These are phyloP conservation scores for Claviceps sp. DNA, from an alignment of 2,329 filamentous ascomycete species.

Conservation along the genomic window DNA sequence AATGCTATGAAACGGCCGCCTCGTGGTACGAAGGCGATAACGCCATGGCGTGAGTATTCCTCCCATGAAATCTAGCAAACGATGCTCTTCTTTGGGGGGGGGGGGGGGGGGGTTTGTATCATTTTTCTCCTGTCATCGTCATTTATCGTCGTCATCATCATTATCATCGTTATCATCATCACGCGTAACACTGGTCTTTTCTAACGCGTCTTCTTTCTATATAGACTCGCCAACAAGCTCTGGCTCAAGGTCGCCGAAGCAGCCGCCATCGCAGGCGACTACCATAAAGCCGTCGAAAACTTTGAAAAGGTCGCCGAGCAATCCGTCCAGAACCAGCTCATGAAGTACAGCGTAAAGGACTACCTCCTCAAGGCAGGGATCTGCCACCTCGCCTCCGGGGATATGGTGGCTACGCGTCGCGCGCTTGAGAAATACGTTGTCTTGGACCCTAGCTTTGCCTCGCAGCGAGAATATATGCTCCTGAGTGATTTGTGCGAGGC, in stretches of 20 bases:
- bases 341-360: constrained; percentile 90
- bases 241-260: constrained; percentile 88
- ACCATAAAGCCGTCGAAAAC: constrained; percentile 66
- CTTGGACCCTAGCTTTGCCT: constrained; percentile 61
- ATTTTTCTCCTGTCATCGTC: background rate
- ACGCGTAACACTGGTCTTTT: background rate
- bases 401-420: constrained; percentile 64
- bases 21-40: constrained; percentile 84
- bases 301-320: constrained; percentile 74
- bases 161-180: background rate
- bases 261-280: constrained; percentile 68
- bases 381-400: constrained; percentile 63
- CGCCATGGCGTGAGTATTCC: constrained; percentile 53
- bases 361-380: constrained; percentile 91
- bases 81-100: background rate
- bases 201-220: background rate
- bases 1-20: constrained; percentile 74
- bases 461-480: constrained; percentile 69
- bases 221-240: constrained; percentile 78
- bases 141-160: background rate
- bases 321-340: constrained; percentile 77
- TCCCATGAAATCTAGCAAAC: too few species aligned
- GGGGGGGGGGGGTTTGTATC: background rate
- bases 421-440: constrained; percentile 75
- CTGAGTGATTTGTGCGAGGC: constrained; percentile 63